These are phyloP conservation scores for Syncephalastrum monosporum DNA, from an alignment of 371 early-diverging fungal genomes.

Conservation along the genomic window DNA sequence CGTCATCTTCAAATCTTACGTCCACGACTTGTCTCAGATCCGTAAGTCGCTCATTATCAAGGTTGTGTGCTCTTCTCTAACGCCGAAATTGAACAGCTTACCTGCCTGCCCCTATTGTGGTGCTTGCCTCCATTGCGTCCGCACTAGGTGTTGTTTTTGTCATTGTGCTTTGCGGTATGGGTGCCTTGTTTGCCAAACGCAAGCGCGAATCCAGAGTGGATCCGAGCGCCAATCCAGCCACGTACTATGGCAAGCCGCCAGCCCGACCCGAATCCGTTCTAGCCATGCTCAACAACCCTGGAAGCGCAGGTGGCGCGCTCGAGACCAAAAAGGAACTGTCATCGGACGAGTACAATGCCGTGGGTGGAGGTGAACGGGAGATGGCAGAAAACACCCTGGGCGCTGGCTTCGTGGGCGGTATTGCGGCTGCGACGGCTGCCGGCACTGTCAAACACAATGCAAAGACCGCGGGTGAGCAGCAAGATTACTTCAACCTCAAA, in stretches of 20 bases:
- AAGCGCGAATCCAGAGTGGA: constrained; percentile 30
- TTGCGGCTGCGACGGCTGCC: constrained; percentile 21
- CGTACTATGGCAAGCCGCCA: constrained; percentile 48
- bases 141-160: constrained; percentile 67
- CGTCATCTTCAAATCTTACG: constrained; percentile 45
- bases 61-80: constrained; percentile 21
- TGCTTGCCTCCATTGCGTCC: constrained; percentile 67
- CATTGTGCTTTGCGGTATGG: constrained; percentile 62
- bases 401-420: constrained; percentile 16
- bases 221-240: constrained; percentile 27
- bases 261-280: constrained; percentile 40
- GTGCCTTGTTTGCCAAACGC: constrained; percentile 34
- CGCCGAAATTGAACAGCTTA: constrained; percentile 26
- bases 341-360: not conserved
- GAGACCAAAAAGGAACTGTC: constrained; percentile 3
- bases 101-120: constrained; percentile 60
- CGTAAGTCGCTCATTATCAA: constrained; percentile 8
- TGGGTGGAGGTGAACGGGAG: constrained; percentile 4
- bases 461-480: not conserved
- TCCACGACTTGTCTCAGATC: constrained; percentile 9
- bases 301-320: constrained; percentile 9
- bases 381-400: constrained; percentile 9
- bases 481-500: not conserved
- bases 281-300: constrained; percentile 24
- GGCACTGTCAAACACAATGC: not conserved